Evolutionary conservation across 441 rosid genomes (phyloP).

Genomic region (California macrophylla): DNA sequence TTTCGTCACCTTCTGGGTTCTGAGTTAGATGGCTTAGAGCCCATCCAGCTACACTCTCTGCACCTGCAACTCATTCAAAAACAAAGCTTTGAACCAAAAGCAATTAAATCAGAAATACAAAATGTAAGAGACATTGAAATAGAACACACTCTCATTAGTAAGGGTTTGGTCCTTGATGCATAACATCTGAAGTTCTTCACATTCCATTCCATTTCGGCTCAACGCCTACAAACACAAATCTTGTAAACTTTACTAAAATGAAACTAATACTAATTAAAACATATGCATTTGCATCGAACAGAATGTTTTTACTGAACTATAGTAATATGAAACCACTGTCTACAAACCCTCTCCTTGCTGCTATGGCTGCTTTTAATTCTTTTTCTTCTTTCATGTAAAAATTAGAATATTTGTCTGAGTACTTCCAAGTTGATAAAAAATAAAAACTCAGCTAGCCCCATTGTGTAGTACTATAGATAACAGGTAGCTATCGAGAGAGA

Average conservation of each 20-base stretch:
- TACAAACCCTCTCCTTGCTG: neutral
- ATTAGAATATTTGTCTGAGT: neutral
- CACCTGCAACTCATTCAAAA: conserved; percentile 37
- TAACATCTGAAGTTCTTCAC: conserved; percentile 66
- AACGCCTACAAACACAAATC: conserved; percentile 34
- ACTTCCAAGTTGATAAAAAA: neutral
- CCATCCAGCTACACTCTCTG: conserved; percentile 93
- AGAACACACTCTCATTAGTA: conserved; percentile 56
- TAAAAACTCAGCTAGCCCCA: neutral
- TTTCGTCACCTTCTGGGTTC: conserved; percentile 37
- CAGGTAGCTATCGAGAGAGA: neutral
- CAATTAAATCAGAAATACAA: neutral
- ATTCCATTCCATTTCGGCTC: conserved; percentile 54
- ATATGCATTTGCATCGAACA: neutral
- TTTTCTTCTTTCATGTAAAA: neutral
- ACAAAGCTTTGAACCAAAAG: neutral
- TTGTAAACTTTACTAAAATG: neutral
- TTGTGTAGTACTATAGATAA: neutral
- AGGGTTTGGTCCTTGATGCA: conserved; percentile 73
- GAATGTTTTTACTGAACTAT: neutral
- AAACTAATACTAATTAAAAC: conserved; percentile 1
- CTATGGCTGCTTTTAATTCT: neutral
- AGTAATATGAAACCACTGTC: neutral
- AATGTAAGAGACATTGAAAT: conserved; percentile 10
- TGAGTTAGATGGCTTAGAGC: conserved; percentile 73